Evolutionary conservation across 78 protist genomes (phyloP).

Genomic region (Speleostelium caveatum): DNA sequence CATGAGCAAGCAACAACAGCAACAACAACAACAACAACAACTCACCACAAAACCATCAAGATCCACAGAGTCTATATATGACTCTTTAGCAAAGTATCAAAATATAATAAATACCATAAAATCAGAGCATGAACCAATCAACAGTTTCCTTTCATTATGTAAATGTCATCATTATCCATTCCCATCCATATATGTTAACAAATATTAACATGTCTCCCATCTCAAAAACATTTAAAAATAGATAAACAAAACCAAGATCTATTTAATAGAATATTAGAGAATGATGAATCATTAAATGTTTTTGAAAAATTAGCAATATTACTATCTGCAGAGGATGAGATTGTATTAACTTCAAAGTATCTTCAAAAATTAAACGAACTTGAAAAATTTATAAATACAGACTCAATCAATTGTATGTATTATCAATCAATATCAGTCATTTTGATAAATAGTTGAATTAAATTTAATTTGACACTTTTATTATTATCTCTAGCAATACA

Average conservation of each 20-base stretch:
- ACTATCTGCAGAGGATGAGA: constrained; percentile 62
- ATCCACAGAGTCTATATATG: constrained; percentile 27
- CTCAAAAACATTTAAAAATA: background rate
- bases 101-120: constrained; percentile 23
- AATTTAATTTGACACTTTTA: too few species aligned
- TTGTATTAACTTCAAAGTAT: constrained; percentile 14
- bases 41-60: constrained; percentile 5
- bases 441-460: too few species aligned
- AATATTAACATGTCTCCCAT: background rate
- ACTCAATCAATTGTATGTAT: background rate
- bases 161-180: background rate
- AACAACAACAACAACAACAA: background rate
- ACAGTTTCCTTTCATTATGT: constrained; percentile 39
- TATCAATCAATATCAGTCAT: background rate
- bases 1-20: background rate
- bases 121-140: constrained; percentile 58
- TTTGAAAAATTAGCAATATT: constrained; percentile 61
- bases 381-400: constrained; percentile 54
- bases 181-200: too few species aligned
- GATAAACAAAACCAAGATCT: constrained; percentile 46
- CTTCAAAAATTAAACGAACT: constrained; percentile 41
- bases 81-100: constrained; percentile 18
- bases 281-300: constrained; percentile 27
- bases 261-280: constrained; percentile 36
- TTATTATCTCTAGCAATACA: constrained; percentile 1